Evolutionary conservation across 768 basidiomycete species (phyloP), one percentile per base, ranked within the genome.

Genomic region (Tricholoma saponaceum): DNA sequence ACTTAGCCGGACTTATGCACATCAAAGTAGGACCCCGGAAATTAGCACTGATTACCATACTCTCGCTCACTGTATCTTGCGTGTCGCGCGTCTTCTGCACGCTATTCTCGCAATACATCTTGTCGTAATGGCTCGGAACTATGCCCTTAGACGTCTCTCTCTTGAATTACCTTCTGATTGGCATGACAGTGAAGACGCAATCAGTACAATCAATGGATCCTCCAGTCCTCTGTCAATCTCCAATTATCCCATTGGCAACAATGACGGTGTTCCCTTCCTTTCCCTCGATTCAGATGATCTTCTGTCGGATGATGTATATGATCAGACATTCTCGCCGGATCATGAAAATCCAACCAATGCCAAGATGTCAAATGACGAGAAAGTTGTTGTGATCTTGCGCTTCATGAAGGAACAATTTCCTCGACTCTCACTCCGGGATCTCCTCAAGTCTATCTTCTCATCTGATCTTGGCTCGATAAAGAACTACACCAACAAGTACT

Each of bases 341-440:
- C 6, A 44, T 12, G 20, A 44, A 44, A 20, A 44, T 44, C 43
- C 10, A 4, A 23, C 43, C 8, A 4, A 28, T 8, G 3, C 22
- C 10, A 33, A 12, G 32, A 4, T 59, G 49, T 4, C 63, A 67
- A 54, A 67, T 64, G 61, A 39, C 7, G 14, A 39, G n/a, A 39
- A 39, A 39, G 16, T 10, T n/a, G 10, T n/a, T 39, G 37, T n/a
- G 16, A n/a, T 39, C 37, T n/a, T 39, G 7, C 37, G n/a, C 3
- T 39, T 39, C 16, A 39, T 39, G 37, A 39, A 39, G 37, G 16
- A 39, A 3, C 13, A 16, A 3, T 39, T 39, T n/a, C 37, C 37
- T 16, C 4, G 16, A 7, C 7, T 39, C 37, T 39, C 37, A 16
- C 14, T 39, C 3, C 3, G 16, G 16, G 14, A 39, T 39, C 16